Evolutionary conservation across 192 early-diverging fungal species (phyloP).

Genomic region (Coemansia sp.): DNA sequence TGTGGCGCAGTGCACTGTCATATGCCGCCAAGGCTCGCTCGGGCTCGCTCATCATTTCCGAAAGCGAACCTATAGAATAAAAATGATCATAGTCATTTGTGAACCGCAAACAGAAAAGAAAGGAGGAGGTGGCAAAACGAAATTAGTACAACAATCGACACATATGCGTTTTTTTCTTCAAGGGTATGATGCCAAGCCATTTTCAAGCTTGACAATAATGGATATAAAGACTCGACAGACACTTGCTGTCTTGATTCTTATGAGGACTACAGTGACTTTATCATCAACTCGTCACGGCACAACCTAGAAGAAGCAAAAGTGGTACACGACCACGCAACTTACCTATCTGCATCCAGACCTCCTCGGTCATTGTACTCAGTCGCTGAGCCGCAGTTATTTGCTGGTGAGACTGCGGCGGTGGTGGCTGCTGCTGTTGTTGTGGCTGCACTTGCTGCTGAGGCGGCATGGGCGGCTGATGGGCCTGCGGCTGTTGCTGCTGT

Average conservation of each 20-base stretch:
- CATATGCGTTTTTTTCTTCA: not conserved
- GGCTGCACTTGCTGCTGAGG: constrained; percentile 15
- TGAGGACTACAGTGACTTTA: too few relatives aligned
- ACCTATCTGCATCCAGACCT: constrained; percentile 50
- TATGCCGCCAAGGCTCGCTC: constrained; percentile 86
- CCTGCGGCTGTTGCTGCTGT: constrained; percentile 21
- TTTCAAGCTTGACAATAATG: too few relatives aligned
- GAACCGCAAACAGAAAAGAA: not conserved
- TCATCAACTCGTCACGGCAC: too few relatives aligned
- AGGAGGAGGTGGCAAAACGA: too few relatives aligned
- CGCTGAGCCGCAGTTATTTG: constrained; percentile 33
- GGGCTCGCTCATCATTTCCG: constrained; percentile 70
- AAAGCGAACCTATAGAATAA: constrained; percentile 57
- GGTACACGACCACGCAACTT: constrained; percentile 6
- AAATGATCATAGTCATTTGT: not conserved
- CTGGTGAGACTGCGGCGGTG: constrained; percentile 21
- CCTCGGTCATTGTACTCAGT: constrained; percentile 40
- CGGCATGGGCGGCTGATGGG: constrained; percentile 8
- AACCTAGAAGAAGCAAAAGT: too few relatives aligned
- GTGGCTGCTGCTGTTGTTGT: constrained; percentile 12
- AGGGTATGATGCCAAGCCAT: too few relatives aligned
- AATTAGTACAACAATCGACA: constrained; percentile 1
- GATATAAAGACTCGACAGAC: too few relatives aligned
- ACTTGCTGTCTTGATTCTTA: too few relatives aligned
- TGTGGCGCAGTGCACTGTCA: constrained; percentile 87